Base-by-base conservation (phyloP, 345 rosid genomes). In the thale cress (Arabidopsis thaliana) region DNA sequence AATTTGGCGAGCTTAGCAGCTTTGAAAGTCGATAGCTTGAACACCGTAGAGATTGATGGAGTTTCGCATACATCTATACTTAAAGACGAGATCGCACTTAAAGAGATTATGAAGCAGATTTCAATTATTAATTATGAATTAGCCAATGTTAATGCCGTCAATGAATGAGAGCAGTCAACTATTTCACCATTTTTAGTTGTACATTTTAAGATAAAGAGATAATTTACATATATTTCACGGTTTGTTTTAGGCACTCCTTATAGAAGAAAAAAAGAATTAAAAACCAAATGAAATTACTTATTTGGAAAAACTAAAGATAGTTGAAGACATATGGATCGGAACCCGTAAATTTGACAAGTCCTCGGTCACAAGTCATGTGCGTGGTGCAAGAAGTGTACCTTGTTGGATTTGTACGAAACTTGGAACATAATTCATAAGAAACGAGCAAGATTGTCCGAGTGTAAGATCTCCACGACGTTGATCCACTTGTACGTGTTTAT, bases 1-100 rank as follows among this genome's bases (percentile, higher is more conserved):
- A 87, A 85, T 60, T 67, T 87, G 83, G 86, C 49, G 55, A 94
- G 98, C 72, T 73, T 90, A 78, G 68, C 80, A 55, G 96, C 86
- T 65, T 88, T 95, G 88, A 42, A 34, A 64, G 79, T 69, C 33
- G 93, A 88, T 51, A 10, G 78, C 13, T 75, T 90, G 42, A 78
- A 79, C 68, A 85, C 85, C 1, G 78, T 85, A 2, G 81, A 23
- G 59, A 28, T 90, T 49, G 22, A 34, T 14, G 89, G 84, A 28
- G 79, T 88, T 58, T 85, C 98, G 1, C 97, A 91, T 77, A 80
- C 83, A 2, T 68, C 86, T 59, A 78, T 94, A 55, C 86, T 90
- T 9, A 72, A 82, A 64, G 79, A 87, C 41, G 79, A 75, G 10
- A 42, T 10, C 4, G 89, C 98, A 42, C 78, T 88, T 62, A 64